Base-by-base conservation (phyloP, 176 grass and related monocot genomes). In the Bonia amplexicaulis region DNA sequence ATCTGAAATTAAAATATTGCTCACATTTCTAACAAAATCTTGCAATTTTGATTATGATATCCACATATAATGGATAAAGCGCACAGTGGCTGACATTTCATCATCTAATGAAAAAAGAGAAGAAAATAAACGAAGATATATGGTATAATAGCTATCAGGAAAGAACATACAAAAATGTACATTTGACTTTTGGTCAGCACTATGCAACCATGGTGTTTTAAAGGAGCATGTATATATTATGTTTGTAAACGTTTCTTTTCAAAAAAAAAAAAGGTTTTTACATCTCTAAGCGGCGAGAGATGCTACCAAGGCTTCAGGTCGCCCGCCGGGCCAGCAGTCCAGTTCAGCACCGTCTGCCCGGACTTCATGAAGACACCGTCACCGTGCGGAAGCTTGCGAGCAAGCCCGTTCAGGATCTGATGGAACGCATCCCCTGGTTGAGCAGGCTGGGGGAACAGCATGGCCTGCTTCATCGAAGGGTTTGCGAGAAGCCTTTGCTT, bases 381-480 rank as follows among this genome's bases (percentile, higher is more conserved):
- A 37, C 84, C 85, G 19, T 98, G 93, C 0, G 95, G 95, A 68
- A 97, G 92, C 76, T 97, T 98, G 46, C 93, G 92, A 6, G 93
- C 91, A 19, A 98, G 82, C 20, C 95, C 93, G 0, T 93, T 98
- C 13, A 98, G 85, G 64, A 98, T 95, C 73, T 98, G 96, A 81
- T 98, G 96, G 88, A 95, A 98, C 3, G 96, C 96, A 80, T 98
- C 96, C 22, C 93, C 86, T 35, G 89, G 66, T 71, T 91, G 84
- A 41, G 91, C 87, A 71, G 96, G 96, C 70, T 98, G 91, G 10
- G 96, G 91, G 49, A 98, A 95, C 52, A 91, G 42, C 96, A 98
- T 93, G 0, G 96, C 91, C 80, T 95, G 93, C 77, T 98, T 98
- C 93, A 98, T 95, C 27, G 87, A 93, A 20, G 96, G 96, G 76